A percentile compares a stretch with the other conserved stretches of the same genome.
Conservation (phyloP, 140 eudicot species). For the Stevia rebaudiana region DNA sequence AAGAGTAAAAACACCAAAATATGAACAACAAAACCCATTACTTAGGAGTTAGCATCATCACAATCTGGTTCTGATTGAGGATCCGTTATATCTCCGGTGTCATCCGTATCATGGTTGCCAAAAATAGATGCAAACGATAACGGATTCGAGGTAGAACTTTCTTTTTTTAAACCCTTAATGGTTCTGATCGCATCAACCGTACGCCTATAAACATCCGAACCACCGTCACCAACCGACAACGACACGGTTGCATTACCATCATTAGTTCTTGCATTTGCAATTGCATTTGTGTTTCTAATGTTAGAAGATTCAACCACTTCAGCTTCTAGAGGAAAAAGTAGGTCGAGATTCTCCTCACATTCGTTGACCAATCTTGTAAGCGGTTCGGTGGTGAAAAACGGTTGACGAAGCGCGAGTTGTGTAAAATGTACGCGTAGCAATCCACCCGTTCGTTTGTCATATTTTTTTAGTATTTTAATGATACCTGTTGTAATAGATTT, state of each 20-base stretch:
- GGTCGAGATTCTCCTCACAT: conserved; percentile 84
- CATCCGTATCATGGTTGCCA: conserved; percentile 51
- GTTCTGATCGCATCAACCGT: conserved; percentile 82
- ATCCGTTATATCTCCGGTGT: conserved; percentile 70
- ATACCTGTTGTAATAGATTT: conserved; percentile 46
- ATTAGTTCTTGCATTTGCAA: too few relatives aligned
- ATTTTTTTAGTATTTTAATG: conserved; percentile 74
- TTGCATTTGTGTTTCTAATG: conserved; percentile 4
- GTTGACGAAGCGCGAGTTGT: conserved; percentile 75
- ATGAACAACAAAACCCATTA: conserved; percentile 6
- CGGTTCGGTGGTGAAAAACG: conserved; percentile 82
- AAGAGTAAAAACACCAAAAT: conserved; percentile 7
- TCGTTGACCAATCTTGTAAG: conserved; percentile 73
- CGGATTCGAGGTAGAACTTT: conserved; percentile 80
- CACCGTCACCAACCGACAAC: conserved; percentile 39
- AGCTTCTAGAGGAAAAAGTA: conserved; percentile 76
- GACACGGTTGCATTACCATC: conserved; percentile 19
- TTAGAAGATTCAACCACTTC: conserved; percentile 65
- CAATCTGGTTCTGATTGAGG: conserved; percentile 34
- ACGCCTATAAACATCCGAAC: conserved; percentile 56
- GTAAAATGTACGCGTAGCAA: conserved; percentile 74
- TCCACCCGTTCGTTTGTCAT: conserved; percentile 88
- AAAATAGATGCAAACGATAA: conserved; percentile 67
- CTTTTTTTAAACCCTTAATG: conserved; percentile 71
- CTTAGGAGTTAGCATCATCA: conserved; percentile 27